A percentile compares a stretch with the other conserved stretches of the same genome.
Evolutionary conservation across 2,329 filamentous ascomycete species (phyloP).

Genomic region (Aspergillus sp.): DNA sequence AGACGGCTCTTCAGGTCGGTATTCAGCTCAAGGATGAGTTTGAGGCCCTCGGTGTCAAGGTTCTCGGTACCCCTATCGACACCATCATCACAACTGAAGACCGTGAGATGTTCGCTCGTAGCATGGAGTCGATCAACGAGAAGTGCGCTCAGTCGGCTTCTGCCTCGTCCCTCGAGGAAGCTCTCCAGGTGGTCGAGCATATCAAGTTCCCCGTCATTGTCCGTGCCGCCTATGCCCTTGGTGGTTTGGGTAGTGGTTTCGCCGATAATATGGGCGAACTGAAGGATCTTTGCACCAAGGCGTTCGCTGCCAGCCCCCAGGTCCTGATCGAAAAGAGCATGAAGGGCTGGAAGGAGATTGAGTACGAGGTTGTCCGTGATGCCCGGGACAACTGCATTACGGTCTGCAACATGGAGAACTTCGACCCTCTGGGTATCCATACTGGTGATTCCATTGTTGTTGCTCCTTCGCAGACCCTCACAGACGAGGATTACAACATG

Average conservation of each 20-base stretch:
- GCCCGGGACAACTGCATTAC: slow-evolving; percentile 97
- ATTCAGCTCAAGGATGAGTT: slow-evolving; percentile 98
- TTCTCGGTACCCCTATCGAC: slow-evolving; percentile 91
- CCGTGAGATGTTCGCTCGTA: slow-evolving; percentile 90
- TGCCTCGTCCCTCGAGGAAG: slow-evolving; percentile 79
- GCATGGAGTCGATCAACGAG: slow-evolving; percentile 97
- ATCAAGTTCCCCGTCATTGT: slow-evolving; percentile 98
- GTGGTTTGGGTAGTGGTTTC: slow-evolving; percentile 91
- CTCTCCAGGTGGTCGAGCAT: slow-evolving; percentile 73
- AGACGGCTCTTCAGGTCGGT: slow-evolving; percentile 92
- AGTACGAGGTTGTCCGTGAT: slow-evolving; percentile 97
- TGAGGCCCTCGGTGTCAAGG: slow-evolving; percentile 80
- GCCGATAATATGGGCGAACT: slow-evolving; percentile 80
- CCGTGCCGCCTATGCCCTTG: slow-evolving; percentile 88
- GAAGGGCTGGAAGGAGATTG: slow-evolving; percentile 99
- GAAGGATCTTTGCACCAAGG: slow-evolving; percentile 82
- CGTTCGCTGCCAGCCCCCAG: slow-evolving; percentile 89
- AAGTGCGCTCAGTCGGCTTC: slow-evolving; percentile 97
- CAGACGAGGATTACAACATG: slow-evolving; percentile 99
- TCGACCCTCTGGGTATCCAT: slow-evolving; percentile 94
- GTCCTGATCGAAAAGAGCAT: slow-evolving; percentile 96
- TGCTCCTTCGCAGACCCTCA: slow-evolving; percentile 90
- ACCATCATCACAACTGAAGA: slow-evolving; percentile 99
- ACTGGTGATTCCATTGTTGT: slow-evolving; percentile 98
- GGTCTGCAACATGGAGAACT: slow-evolving; percentile 99